phyloP scores from a whole-genome alignment of 2,329 filamentous ascomycete species.

The Aspergillus texensis region DNA sequence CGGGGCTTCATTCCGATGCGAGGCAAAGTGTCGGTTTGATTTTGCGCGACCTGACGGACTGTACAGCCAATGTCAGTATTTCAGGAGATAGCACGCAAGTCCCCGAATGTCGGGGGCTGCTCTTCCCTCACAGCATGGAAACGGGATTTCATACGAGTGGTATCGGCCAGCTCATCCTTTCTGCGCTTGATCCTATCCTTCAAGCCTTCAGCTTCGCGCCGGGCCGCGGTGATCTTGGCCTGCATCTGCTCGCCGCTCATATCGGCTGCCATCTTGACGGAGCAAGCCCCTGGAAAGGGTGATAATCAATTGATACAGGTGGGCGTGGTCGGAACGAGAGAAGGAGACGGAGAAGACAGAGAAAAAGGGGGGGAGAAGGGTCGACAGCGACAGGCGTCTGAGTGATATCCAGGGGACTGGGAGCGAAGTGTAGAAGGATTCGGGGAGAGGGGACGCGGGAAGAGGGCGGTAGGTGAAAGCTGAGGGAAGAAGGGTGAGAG shows the following conservation, averaged over 20 bases:
- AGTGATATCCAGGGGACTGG: conserved; percentile 22
- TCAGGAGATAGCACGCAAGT: conserved; percentile 8
- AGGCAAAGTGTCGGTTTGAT: conserved; percentile 88
- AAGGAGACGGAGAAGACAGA: conserved; percentile 13
- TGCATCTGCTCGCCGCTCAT: conserved; percentile 70
- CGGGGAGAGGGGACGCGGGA: conserved; percentile 13
- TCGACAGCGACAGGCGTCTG: conserved; percentile 40
- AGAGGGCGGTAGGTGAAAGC: conserved; percentile 13
- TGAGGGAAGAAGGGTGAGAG: conserved; percentile 1
- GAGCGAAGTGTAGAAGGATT: conserved; percentile 14
- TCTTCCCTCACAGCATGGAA: conserved; percentile 10
- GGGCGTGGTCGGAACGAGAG: not conserved
- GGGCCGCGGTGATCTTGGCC: conserved; percentile 86
- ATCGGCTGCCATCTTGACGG: conserved; percentile 48
- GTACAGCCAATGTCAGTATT: conserved; percentile 32
- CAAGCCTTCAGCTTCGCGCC: conserved; percentile 94
- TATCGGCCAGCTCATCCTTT: conserved; percentile 99
- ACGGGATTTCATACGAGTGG: conserved; percentile 74
- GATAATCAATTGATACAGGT: conserved; percentile 23
- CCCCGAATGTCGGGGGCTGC: not conserved
- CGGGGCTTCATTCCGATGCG: conserved; percentile 97
- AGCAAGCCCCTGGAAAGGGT: conserved; percentile 29
- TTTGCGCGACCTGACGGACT: conserved; percentile 92
- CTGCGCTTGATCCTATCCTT: conserved; percentile 99
- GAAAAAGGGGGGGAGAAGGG: conserved; percentile 16